A percentile compares a stretch with the other conserved stretches of the same genome.
phyloP scores from a whole-genome alignment of 1,139 yeast species.

The Blastobotrys petasosporus region DNA sequence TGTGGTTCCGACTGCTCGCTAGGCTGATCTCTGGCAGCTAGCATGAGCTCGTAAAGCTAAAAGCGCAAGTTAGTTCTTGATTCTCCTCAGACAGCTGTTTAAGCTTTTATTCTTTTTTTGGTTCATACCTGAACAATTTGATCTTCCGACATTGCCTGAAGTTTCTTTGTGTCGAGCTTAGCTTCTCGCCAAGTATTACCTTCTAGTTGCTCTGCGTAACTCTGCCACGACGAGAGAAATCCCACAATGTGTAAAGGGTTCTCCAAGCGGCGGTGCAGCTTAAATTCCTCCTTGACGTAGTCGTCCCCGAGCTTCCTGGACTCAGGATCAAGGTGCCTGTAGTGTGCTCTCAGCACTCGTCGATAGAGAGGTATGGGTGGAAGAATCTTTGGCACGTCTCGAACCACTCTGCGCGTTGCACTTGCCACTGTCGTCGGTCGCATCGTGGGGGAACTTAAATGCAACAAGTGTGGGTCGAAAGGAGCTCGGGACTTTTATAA shows the following conservation, averaged over 20 bases:
- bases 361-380: constrained; percentile 80
- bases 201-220: constrained; percentile 64
- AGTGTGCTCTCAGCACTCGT: constrained; percentile 74
- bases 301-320: constrained; percentile 79
- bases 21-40: constrained; percentile 44
- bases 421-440: constrained; percentile 43
- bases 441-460: constrained; percentile 30
- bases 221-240: constrained; percentile 87
- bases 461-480: background rate
- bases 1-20: constrained; percentile 24
- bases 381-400: constrained; percentile 53
- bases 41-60: constrained; percentile 59
- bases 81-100: too few relatives aligned
- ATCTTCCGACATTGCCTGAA: constrained; percentile 84
- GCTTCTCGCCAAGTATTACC: constrained; percentile 76
- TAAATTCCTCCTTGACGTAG: constrained; percentile 85
- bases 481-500: background rate
- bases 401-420: constrained; percentile 55
- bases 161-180: constrained; percentile 54
- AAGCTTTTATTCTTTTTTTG: too few relatives aligned
- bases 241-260: constrained; percentile 94
- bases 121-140: constrained; percentile 65
- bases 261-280: constrained; percentile 73
- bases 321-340: constrained; percentile 43
- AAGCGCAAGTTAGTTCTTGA: background rate